Base-by-base conservation (phyloP, 495 filamentous ascomycete species). In the Aspergillus baeticus region DNA sequence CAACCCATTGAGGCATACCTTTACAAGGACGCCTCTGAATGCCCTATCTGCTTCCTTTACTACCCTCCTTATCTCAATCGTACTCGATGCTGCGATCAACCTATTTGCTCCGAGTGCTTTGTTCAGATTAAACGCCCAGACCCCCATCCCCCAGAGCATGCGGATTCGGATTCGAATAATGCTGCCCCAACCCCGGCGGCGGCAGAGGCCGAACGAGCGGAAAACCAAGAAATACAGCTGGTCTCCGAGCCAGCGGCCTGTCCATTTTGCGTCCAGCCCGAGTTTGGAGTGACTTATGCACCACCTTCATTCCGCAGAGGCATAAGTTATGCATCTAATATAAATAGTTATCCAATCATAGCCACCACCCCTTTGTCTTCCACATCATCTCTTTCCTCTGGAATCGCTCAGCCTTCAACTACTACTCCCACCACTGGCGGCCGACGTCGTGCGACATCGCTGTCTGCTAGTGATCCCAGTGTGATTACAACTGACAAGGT, bases 101-200 rank as follows among this genome's bases (percentile, higher is more conserved):
- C 91, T 6, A 98, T 98, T 54, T 98, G 94, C 75, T 98, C 94
- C 43, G 94, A 98, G 74, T 98, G 94, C 68, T 98, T 98, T 63
- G 95, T 98, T 8, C 94, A 98, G 67, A 98, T 98, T 67, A 98
- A 96, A 75, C 84, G 94, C 21, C 90, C 93, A 8, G 94, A 98
- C 63, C 94, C 94, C 13, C 94, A 98, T 73, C 87, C 90, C 38
- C 94, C 94, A 10, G 94, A 98, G 69, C 91, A 96, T 53, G 81
- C 81, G 6, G 81, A 85, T 41, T 68, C 81, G 7, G 71, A 82
- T 48, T 52, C 79, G 61, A 72, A 83, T 70, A n/a, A n/a, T n/a
- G n/a, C n/a, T n/a, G 59, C 75, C 57, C 38, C 77, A 63, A 61
- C 71, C 59, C 43, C 75, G 64, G 54, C 73, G 64, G 54, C 73